phyloP scores from a whole-genome alignment of 192 early-diverging fungal genomes.

The Dimargaris cristalligena region DNA sequence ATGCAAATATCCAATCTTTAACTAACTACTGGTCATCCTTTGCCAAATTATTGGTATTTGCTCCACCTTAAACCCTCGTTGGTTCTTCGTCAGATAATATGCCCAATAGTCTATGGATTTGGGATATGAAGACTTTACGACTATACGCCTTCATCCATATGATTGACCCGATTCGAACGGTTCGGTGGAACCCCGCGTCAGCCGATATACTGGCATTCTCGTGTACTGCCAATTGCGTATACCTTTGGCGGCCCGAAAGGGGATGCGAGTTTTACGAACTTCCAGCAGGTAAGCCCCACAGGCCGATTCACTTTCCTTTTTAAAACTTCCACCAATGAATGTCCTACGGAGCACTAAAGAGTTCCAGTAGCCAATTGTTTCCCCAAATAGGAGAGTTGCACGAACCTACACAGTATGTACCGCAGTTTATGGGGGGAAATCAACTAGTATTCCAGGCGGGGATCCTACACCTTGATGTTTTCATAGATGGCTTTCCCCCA shows the following conservation, averaged over 20 bases:
- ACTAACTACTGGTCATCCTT: background rate
- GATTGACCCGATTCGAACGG: slow-evolving; percentile 17
- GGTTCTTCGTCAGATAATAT: slow-evolving; percentile 26
- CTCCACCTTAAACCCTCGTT: background rate
- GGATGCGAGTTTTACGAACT: slow-evolving; percentile 33
- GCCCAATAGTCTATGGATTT: slow-evolving; percentile 37
- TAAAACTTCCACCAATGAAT: background rate
- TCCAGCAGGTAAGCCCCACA: slow-evolving; percentile 20
- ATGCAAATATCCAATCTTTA: background rate
- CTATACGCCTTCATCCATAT: slow-evolving; percentile 29
- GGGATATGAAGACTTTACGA: slow-evolving; percentile 25
- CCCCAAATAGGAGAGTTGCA: background rate
- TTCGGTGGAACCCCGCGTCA: slow-evolving; percentile 33
- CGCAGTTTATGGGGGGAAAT: no score
- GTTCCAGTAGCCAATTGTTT: background rate
- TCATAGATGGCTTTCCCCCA: background rate
- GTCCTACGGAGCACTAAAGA: background rate
- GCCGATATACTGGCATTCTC: slow-evolving; percentile 30
- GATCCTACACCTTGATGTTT: background rate
- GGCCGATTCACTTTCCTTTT: background rate
- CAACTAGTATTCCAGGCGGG: no score
- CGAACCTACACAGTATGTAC: no score
- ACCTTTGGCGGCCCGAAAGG: slow-evolving; percentile 25
- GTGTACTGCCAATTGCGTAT: slow-evolving; percentile 26
- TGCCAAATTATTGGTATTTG: background rate